Base-by-base conservation (phyloP, 768 basidiomycete genomes). In the Termitomyces sp. region DNA sequence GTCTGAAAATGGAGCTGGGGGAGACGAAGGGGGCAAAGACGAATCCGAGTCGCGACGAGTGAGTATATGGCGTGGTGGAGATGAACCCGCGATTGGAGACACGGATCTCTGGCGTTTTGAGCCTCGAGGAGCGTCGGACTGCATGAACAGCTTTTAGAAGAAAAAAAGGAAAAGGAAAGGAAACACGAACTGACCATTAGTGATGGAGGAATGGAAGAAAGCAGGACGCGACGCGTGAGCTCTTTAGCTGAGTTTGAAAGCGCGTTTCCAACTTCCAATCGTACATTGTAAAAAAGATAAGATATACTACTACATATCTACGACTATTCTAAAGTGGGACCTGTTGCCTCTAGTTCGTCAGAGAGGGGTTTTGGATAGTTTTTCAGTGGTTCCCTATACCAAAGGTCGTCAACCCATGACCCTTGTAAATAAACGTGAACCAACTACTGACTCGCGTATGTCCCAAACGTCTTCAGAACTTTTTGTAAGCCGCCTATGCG, bases 391-490 rank as follows among this genome's bases (percentile, higher is more conserved):
- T 78, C 70, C n/a, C 83, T 85, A 57, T 45, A 40, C 37, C 45
- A 34, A 45, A 35, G 28, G 19, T 28, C 53, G 19, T 57, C 26
- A 56, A 34, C 41, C 8, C 9, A 12, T 28, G 28, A 11, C 15
- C 26, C 32, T 42, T 17, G 43, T 32, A 14, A 30, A 17, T 19
- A 11, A 35, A 30, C 22, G 19, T 28, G 22, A 0, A 28, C 2
- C 19, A 32, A 9, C 11, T 9, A 77, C 87, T 65, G 68, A 96
- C 95, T 75, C 81, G 70, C 95, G 74, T 26, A 90, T 76, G 56
- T 91, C 86, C 96, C 96, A 99, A 2, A 99, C 84, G 66, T 95
- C 93, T 72, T 98, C 96, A 62, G 93, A 95, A 70, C 92, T 94
- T 68, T 83, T 84, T 19, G 71, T 77, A 9, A 90, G 65, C 51